Conservation (phyloP, 257 asterid genomes). For the Solanum sitiens region DNA sequence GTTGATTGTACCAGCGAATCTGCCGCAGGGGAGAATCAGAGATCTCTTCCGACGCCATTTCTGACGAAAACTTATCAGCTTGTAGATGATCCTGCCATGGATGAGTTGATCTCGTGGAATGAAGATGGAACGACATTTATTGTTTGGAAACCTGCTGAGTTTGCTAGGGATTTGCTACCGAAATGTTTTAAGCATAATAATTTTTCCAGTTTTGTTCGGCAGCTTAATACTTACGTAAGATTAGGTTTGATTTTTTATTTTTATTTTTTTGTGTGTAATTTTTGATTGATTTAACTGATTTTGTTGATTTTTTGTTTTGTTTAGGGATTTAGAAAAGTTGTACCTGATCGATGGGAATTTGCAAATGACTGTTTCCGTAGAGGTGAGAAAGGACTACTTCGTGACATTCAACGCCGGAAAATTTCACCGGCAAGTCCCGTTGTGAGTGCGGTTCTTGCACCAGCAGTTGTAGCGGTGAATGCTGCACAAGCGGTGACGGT, state of each 20-base stretch:
- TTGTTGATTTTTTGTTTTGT: not conserved
- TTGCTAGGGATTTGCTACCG: conserved; percentile 75
- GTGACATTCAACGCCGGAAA: conserved; percentile 73
- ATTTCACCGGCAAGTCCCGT: conserved; percentile 21
- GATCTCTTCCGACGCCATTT: conserved; percentile 76
- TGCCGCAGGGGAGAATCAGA: conserved; percentile 40
- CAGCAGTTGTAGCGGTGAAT: not conserved
- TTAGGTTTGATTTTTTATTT: not conserved
- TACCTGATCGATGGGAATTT: conserved; percentile 91
- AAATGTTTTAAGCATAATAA: conserved; percentile 84
- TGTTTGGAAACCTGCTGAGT: conserved; percentile 88
- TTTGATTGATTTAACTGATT: not conserved
- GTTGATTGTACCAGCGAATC: conserved; percentile 28
- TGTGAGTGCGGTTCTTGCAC: not conserved
- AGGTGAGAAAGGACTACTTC: conserved; percentile 53
- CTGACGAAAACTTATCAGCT: conserved; percentile 70
- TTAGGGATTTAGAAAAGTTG: conserved; percentile 87
- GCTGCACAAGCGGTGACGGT: conserved; percentile 13
- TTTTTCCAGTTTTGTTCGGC: conserved; percentile 90
- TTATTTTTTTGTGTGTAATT: not conserved
- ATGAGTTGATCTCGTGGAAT: conserved; percentile 85
- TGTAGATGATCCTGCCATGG: conserved; percentile 55
- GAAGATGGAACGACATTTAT: conserved; percentile 75
- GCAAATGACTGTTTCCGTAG: conserved; percentile 56
- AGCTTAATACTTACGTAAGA: conserved; percentile 72